These are phyloP conservation scores for Gracilariopsis chorda DNA, from an alignment of 23 red algal genomes.

Conservation along the genomic window DNA sequence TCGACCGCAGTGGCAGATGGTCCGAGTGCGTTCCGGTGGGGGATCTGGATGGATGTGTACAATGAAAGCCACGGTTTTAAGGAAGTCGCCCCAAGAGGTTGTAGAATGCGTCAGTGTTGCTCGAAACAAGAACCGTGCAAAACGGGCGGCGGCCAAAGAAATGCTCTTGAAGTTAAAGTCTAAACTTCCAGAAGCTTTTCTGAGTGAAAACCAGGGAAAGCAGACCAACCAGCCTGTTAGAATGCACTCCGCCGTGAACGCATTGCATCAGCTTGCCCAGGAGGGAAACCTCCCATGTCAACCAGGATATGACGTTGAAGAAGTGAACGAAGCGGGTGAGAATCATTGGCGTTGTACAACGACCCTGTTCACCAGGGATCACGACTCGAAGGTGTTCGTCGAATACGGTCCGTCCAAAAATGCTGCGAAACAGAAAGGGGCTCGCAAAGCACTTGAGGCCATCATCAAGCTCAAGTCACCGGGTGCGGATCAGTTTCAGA, in stretches of 20 bases:
- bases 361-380: neutral
- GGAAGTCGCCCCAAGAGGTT: neutral
- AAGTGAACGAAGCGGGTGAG: neutral
- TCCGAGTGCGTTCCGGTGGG: neutral
- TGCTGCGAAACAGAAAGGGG: neutral
- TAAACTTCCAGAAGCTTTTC: neutral
- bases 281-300: neutral
- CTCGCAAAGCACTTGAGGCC: neutral
- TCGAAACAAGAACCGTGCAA: neutral
- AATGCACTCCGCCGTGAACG: neutral
- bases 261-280: neutral
- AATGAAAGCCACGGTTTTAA: neutral
- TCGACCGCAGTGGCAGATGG: neutral
- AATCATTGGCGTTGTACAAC: neutral
- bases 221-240: neutral
- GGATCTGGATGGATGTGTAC: neutral
- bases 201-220: neutral
- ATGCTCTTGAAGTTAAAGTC: neutral
- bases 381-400: neutral
- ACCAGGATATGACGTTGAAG: neutral
- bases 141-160: neutral
- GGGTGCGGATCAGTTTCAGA: neutral
- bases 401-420: neutral
- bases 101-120: neutral
- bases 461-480: neutral